A percentile compares a stretch with the other conserved stretches of the same genome.
Evolutionary conservation across 2,329 filamentous ascomycete species (phyloP).

Genomic region (Xylaria sp.): DNA sequence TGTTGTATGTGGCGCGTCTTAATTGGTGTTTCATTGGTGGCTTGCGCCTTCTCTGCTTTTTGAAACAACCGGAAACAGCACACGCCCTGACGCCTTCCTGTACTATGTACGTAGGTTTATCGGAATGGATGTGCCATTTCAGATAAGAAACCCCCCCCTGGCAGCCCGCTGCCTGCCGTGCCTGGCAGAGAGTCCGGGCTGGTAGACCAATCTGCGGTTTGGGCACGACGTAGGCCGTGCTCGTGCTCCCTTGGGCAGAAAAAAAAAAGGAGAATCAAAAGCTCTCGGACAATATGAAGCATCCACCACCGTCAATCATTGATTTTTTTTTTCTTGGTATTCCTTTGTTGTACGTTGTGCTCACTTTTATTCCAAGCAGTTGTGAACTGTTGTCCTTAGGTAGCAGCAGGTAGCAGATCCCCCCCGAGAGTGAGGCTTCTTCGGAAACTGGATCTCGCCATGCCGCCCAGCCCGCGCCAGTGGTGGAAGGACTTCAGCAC

Average conservation of each 20-base stretch:
- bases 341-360: conserved; percentile 1
- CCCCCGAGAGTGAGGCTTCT: conserved; percentile 8
- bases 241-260: conserved; percentile 13
- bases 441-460: conserved; percentile 10
- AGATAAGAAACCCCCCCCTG: too few relatives aligned
- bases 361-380: neutral
- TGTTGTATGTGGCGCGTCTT: too few relatives aligned
- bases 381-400: conserved; percentile 5
- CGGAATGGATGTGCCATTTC: too few relatives aligned
- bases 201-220: conserved; percentile 26
- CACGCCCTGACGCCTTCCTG: too few relatives aligned
- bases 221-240: conserved; percentile 22
- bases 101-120: too few relatives aligned
- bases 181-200: too few relatives aligned
- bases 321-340: neutral
- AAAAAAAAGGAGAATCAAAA: conserved; percentile 8
- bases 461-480: conserved; percentile 16
- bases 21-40: too few relatives aligned
- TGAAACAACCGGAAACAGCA: too few relatives aligned
- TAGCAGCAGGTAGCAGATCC: neutral
- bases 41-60: too few relatives aligned
- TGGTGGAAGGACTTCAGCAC: conserved; percentile 25
- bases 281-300: conserved; percentile 3
- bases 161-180: too few relatives aligned
- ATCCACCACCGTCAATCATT: conserved; percentile 1